Evolutionary conservation across 2,329 filamentous ascomycete species (phyloP), one percentile per base, ranked within the genome.

Genomic region (Elsinoe batatas): DNA sequence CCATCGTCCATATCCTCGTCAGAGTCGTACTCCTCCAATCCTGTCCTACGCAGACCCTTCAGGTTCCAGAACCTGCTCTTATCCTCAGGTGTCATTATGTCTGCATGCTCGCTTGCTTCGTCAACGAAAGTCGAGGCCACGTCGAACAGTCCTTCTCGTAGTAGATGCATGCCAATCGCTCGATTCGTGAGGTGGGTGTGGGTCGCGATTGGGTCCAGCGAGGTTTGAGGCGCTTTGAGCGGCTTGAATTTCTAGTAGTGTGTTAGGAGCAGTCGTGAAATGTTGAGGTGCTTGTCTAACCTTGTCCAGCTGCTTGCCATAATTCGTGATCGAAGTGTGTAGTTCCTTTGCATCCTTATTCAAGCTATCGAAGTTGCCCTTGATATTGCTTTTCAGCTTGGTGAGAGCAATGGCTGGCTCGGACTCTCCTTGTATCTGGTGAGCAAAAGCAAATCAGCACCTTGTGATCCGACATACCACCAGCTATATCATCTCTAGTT

Each of bases 161-260:
- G 79, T 18, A 98, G 79, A 67, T 98, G 93, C 90, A 97, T 96
- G 8, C 88, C 88, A 63, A 98, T 94, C 5, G 93, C 91, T 56
- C 91, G 83, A 71, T 96, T 94, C 67, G 97, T 88, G 11, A 96
- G 77, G 13, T 79, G 76, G 3, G 86, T 79, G 61, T 94, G 83
- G 17, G 84, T 80, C 1, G 82, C 83, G 69, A 96, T 82, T 33
- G 84, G 85, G 70, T 95, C 89, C 64, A 89, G 84, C 57, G 91
- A 87, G 64, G 83, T 86, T 12, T 84, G 87, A 0, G 91, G 82
- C 12, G 87, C 75, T 12, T 83, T 81, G 59, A 80, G 80, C 59
- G 81, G 79, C 72, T 84, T 84, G 67, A 83, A 85, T 64, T 85
- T 80, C 78, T 83, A 59, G 1, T 43, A 56, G 42, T 42, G n/a